Evolutionary conservation across 495 filamentous ascomycete species (phyloP).

Genomic region (Tuber microsphaerosporum): DNA sequence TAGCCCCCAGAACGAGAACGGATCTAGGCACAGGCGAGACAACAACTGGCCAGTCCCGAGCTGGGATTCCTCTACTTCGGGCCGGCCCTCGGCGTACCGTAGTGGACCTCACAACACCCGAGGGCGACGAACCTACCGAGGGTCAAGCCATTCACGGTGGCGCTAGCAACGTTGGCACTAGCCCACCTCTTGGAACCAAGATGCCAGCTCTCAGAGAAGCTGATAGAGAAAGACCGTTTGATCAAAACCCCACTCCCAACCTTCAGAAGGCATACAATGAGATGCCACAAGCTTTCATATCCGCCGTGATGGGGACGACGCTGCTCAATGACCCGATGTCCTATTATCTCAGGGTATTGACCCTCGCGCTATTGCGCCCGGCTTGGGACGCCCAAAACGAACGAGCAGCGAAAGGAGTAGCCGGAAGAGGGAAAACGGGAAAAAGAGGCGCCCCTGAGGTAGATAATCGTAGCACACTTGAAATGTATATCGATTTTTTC

Average conservation of each 20-base stretch:
- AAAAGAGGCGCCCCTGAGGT: background rate
- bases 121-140: too few species aligned
- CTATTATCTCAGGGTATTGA: background rate
- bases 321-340: background rate
- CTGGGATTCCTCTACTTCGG: background rate
- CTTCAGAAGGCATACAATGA: background rate
- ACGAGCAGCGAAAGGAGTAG: background rate
- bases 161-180: too few species aligned
- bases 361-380: background rate
- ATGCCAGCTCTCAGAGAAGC: background rate
- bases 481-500: background rate
- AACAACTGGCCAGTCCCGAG: background rate
- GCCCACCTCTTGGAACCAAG: background rate
- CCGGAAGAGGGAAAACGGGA: background rate
- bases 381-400: background rate
- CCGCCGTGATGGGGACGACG: background rate
- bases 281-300: background rate
- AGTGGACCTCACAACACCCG: background rate
- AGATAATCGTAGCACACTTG: background rate
- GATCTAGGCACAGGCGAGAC: background rate
- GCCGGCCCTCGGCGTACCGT: background rate
- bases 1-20: too few species aligned
- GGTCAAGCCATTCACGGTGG: too few species aligned
- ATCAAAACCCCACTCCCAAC: background rate
- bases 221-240: background rate